Evolutionary conservation across 2,329 filamentous ascomycete genomes (phyloP).

Genomic region (Endoconidiophora laricicola): DNA sequence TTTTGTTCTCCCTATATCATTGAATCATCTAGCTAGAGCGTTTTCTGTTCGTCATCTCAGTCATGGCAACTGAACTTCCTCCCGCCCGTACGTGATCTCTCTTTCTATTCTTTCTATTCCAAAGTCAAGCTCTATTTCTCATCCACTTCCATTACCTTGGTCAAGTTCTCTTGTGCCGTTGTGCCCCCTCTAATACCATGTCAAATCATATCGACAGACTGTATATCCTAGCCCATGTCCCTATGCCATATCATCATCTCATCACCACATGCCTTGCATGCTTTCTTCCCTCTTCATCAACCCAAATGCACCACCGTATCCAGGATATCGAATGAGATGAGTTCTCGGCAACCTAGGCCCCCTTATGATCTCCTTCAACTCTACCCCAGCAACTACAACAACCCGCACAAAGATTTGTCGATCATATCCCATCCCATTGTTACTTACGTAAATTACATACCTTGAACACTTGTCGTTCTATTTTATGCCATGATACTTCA

Average conservation of each 20-base stretch:
- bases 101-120: neutral
- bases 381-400: neutral
- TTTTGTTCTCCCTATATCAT: neutral
- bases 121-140: neutral
- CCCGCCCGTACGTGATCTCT: slow-evolving; percentile 1
- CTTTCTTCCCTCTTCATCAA: neutral
- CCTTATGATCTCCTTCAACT: no score
- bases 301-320: neutral
- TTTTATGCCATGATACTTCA: no score
- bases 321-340: no score
- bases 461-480: neutral
- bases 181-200: neutral
- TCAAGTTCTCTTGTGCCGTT: no score
- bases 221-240: neutral
- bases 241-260: slow-evolving; percentile 6
- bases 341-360: no score
- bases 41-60: neutral
- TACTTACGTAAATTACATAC: neutral
- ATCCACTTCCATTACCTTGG: no score
- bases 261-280: slow-evolving; percentile 6
- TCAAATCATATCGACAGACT: neutral
- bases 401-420: no score
- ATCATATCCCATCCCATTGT: neutral
- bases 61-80: slow-evolving; percentile 3
- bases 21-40: neutral